Base-by-base conservation (phyloP, 2,329 filamentous ascomycete species). In the Thielaviopsis ethacetica region DNA sequence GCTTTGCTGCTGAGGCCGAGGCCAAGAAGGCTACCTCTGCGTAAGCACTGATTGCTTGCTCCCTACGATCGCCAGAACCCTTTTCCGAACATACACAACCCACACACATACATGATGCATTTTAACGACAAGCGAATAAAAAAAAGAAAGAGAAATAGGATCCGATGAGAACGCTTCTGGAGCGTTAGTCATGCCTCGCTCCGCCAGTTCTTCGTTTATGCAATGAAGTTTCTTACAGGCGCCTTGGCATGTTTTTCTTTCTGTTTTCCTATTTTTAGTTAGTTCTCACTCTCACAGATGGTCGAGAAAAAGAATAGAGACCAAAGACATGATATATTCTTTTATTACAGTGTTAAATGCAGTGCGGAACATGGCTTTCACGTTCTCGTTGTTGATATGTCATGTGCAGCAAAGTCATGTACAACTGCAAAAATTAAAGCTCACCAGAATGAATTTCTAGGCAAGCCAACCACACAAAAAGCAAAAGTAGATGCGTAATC, bases 1-100 rank as follows among this genome's bases (percentile, higher is more conserved):
- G 75, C 62, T 70, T 84, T 60, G 86, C 89, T 19, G 74, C 74
- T 62, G 71, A 75, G 65, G 62, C 62, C 22, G 71, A 75, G 65
- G 64, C 64, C 26, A 68, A 69, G 57, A 58, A 58, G 41, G 34
- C 24, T 19, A 26, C 44, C 22, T 55, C 41, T 15, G 57, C 52
- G 44, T 59, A 53, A 59, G 53, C 10, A 24, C 21, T 21, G 17
- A n/a, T 47, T 7, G 17, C 17, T 47, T 7, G 17, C 17, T n/a
- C 12, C n/a, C 13, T n/a, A n/a, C 41, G 12, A 47, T 17, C 12
- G 19, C 41, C 41, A n/a, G 17, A 21, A 44, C 38, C 38, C 38
- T 3, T 26, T 26, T n/a, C 17, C 38, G 9, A 19, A 49, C 10
- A 6, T 49, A 19, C 44, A 49, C 44, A 21, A 5, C 44, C 4